Percentiles rank a stretch among this genome's conserved stretches.
Evolutionary conservation across 192 early-diverging fungal species (phyloP).

Genomic region (Diversispora epigaea): DNA sequence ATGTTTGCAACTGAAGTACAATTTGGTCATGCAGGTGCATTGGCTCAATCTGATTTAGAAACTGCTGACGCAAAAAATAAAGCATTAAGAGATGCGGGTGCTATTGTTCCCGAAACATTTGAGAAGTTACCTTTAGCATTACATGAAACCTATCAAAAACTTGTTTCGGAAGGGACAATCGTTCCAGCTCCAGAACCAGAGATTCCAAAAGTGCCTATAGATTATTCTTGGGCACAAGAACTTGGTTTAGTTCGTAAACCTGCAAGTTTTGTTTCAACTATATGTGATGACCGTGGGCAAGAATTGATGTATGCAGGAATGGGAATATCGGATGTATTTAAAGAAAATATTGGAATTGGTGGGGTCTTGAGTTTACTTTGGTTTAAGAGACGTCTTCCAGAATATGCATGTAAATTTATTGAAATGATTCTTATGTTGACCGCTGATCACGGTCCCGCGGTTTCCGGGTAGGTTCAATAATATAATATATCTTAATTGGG

Average conservation of each 20-base stretch:
- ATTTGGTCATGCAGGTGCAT: conserved; percentile 96
- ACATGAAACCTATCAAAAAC: conserved; percentile 70
- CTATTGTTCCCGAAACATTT: conserved; percentile 93
- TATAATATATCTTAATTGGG: conserved; percentile 1
- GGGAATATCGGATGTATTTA: conserved; percentile 98
- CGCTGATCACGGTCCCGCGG: conserved; percentile 98
- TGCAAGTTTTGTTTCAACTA: conserved; percentile 96
- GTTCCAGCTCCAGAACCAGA: conserved; percentile 82
- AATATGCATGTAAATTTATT: conserved; percentile 95
- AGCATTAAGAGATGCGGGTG: conserved; percentile 80
- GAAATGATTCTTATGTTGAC: conserved; percentile 99
- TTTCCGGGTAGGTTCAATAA: conserved; percentile 78
- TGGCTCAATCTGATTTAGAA: conserved; percentile 94
- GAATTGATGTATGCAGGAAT: conserved; percentile 98
- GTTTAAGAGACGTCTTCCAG: conserved; percentile 97
- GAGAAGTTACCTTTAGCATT: conserved; percentile 88
- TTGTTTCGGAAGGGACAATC: conserved; percentile 73
- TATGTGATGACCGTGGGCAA: conserved; percentile 98
- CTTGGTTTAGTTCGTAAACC: conserved; percentile 97
- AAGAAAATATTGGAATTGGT: conserved; percentile 97
- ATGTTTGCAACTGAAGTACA: conserved; percentile 99
- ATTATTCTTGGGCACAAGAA: conserved; percentile 99
- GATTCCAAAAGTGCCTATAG: conserved; percentile 96
- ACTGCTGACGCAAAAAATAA: conserved; percentile 97
- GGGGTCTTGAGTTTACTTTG: conserved; percentile 95